These are phyloP conservation scores for Sclerotiophoma versabilis DNA, from an alignment of 2,329 filamentous ascomycete species.

Conservation along the genomic window DNA sequence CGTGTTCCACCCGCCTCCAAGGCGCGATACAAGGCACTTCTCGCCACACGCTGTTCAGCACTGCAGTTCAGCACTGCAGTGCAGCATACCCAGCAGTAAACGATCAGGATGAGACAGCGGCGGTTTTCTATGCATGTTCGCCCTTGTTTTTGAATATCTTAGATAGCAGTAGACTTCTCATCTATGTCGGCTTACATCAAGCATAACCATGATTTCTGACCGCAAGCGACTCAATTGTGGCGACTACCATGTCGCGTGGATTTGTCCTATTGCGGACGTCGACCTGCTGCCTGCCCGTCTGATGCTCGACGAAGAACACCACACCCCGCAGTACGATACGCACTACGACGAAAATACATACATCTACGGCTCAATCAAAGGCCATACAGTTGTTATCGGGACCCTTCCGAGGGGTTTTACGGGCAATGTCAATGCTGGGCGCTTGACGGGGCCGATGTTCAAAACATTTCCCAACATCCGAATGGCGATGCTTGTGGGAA, in stretches of 20 bases:
- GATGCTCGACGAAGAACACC: slow-evolving; percentile 22
- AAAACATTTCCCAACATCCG: slow-evolving; percentile 20
- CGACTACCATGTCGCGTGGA: slow-evolving; percentile 22
- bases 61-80: no score
- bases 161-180: background rate
- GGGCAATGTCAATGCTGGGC: slow-evolving; percentile 18
- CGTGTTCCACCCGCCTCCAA: background rate
- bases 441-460: slow-evolving; percentile 13
- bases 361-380: slow-evolving; percentile 12
- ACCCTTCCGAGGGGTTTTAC: slow-evolving; percentile 11
- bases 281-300: slow-evolving; percentile 18
- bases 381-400: slow-evolving; percentile 18
- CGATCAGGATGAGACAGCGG: background rate
- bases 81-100: background rate
- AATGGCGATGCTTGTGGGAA: slow-evolving; percentile 19
- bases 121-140: background rate
- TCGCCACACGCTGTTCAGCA: background rate
- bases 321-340: slow-evolving; percentile 14
- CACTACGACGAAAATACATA: slow-evolving; percentile 22
- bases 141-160: background rate
- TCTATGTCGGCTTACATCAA: no score
- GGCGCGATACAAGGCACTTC: background rate
- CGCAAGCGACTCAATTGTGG: background rate
- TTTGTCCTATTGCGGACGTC: slow-evolving; percentile 15
- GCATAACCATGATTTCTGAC: background rate